Evolutionary conservation across 257 asterid species (phyloP), one percentile per base, ranked within the genome.

Genomic region (Solanum clarkiae): DNA sequence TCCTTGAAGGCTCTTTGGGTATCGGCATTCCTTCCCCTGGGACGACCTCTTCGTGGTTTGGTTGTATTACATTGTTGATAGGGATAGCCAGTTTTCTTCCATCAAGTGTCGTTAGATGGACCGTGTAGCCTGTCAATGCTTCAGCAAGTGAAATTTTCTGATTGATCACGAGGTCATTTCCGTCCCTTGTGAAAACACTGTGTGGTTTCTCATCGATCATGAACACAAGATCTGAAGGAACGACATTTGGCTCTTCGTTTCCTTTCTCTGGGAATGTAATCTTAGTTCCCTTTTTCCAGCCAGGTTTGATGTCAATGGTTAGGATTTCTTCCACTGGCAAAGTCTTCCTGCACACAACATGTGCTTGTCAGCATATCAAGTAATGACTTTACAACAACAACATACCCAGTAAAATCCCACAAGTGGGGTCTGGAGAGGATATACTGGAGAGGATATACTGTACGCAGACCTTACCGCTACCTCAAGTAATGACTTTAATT

Each of bases 251-350:
- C 85, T 92, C 94, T 51, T 94, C 99, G 7, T 95, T 92, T 60
- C 99, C 99, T 86, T 93, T 95, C 81, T 94, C 99, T 0, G 96
- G 97, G 91, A 95, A 95, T n/a, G 99, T 95, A 85, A 95, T 95
- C 90, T 95, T 95, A 0, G 99, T 95, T 32, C 99, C 99, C 74
- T 94, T 95, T 74, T 95, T 95, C 99, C 99, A 95, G 1, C 99
- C 99, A 0, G 99, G 97, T 84, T 93, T 94, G 66, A 95, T 90
- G 24, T 93, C 93, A 8, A 95, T 95, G 2, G 97, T 91, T 44
- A 95, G 85, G 56, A 90, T 90, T 88, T 95, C 98, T 86, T 94
- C 94, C 68, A 94, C 92, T 0, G 95, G 94, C 49, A 95, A 53
- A 2, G 95, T 92, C 60, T 87, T 93, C 93, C 98, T 95, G 98